Percentiles rank a stretch among this genome's conserved stretches.
These are phyloP conservation scores for Didymella exigua DNA, from an alignment of 2,329 filamentous ascomycete species.

Conservation along the genomic window DNA sequence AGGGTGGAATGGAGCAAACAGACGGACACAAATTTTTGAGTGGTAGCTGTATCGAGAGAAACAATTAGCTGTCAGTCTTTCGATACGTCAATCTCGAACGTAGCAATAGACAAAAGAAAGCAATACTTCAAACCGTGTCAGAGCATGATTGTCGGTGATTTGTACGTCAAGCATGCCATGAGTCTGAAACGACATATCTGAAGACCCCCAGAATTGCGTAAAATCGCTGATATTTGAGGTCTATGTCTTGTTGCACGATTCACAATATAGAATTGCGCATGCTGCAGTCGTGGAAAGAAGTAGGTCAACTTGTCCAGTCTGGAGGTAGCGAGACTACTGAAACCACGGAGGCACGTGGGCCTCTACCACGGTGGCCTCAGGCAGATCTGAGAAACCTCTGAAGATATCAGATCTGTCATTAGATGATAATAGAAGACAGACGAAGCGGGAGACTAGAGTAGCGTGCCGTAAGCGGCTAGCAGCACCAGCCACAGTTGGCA, in stretches of 20 bases:
- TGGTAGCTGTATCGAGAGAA: background rate
- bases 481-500: conserved; percentile 25
- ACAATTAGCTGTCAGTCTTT: background rate
- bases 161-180: background rate
- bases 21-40: background rate
- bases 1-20: background rate
- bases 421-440: conserved; percentile 17
- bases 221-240: too few species aligned
- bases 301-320: background rate
- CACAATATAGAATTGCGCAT: background rate
- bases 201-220: too few species aligned
- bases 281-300: background rate
- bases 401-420: conserved; percentile 19
- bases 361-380: background rate
- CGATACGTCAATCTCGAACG: background rate
- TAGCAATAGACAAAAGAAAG: conserved; percentile 15
- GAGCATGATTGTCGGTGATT: background rate
- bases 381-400: background rate
- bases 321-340: background rate
- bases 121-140: background rate
- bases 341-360: background rate
- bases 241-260: background rate
- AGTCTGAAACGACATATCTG: too few species aligned
- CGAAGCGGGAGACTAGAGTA: conserved; percentile 12
- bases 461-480: conserved; percentile 21